Conservation (phyloP, 1,284 basidiomycete genomes). For the Sporisorium graminicola region DNA sequence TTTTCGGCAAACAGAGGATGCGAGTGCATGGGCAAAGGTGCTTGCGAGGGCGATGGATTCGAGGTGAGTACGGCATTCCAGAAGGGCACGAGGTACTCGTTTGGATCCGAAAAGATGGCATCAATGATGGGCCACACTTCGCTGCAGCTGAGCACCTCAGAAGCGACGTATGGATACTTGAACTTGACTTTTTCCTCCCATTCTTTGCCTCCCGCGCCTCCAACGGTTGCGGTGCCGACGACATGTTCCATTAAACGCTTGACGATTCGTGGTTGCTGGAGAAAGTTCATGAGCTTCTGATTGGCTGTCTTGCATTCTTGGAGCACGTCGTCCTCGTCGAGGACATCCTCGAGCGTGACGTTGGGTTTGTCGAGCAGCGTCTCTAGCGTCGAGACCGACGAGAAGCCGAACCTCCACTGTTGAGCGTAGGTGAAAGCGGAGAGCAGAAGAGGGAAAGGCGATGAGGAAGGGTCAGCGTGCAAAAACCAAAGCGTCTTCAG, state of each 20-base stretch:
- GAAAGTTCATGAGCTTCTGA: constrained; percentile 85
- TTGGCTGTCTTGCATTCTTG: constrained; percentile 97
- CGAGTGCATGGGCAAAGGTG: constrained; percentile 62
- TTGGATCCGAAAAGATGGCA: constrained; percentile 81
- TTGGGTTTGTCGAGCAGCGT: constrained; percentile 65
- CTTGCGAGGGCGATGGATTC: constrained; percentile 71
- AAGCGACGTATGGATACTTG: constrained; percentile 88
- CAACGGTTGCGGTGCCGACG: constrained; percentile 83
- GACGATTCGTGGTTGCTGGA: constrained; percentile 82
- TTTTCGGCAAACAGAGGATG: constrained; percentile 65
- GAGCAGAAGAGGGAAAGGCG: background rate
- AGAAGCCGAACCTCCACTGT: constrained; percentile 68
- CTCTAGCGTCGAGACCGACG: constrained; percentile 64
- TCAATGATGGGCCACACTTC: constrained; percentile 95
- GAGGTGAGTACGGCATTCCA: constrained; percentile 92
- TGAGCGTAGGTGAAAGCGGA: background rate
- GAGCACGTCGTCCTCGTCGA: constrained; percentile 93
- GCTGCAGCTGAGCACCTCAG: constrained; percentile 89
- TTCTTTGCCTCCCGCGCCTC: constrained; percentile 73
- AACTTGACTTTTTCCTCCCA: constrained; percentile 69
- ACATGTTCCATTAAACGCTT: constrained; percentile 85
- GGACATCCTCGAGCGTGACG: constrained; percentile 82
- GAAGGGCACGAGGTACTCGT: constrained; percentile 75
- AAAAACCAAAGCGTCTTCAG: too few relatives aligned
- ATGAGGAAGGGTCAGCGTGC: constrained; percentile 5